Evolutionary conservation across 2,329 filamentous ascomycete species (phyloP).

Genomic region (Talaromyces atroroseus): DNA sequence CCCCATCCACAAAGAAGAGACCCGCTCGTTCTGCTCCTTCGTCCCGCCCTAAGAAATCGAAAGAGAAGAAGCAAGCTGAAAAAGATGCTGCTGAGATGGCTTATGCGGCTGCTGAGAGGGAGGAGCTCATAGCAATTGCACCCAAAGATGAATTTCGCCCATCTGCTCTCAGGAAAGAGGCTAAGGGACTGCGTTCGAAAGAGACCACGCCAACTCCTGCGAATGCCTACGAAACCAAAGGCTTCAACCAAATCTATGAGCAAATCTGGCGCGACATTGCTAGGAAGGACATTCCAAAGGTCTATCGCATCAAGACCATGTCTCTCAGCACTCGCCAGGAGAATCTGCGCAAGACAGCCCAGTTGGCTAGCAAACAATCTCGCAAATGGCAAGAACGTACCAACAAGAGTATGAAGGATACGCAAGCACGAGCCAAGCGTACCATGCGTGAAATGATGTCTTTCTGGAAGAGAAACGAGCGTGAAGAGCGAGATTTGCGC

Average conservation of each 20-base stretch:
- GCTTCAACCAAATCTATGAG: slow-evolving; percentile 94
- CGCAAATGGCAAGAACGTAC: slow-evolving; percentile 95
- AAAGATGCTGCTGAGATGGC: slow-evolving; percentile 78
- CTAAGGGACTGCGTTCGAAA: slow-evolving; percentile 35
- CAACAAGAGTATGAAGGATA: slow-evolving; percentile 97
- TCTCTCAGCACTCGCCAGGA: slow-evolving; percentile 82
- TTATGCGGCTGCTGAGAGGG: slow-evolving; percentile 61
- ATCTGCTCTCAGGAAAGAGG: slow-evolving; percentile 41
- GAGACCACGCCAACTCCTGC: slow-evolving; percentile 47
- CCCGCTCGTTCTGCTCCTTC: slow-evolving; percentile 46
- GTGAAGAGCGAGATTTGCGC: slow-evolving; percentile 88
- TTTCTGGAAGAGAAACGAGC: slow-evolving; percentile 99
- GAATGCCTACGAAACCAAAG: slow-evolving; percentile 74
- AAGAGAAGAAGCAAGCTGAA: slow-evolving; percentile 62
- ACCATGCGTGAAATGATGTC: slow-evolving; percentile 99
- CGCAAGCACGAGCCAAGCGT: slow-evolving; percentile 91
- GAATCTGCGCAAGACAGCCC: slow-evolving; percentile 97
- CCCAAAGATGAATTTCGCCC: slow-evolving; percentile 52
- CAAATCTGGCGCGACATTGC: slow-evolving; percentile 96
- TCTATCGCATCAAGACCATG: slow-evolving; percentile 78
- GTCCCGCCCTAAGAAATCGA: slow-evolving; percentile 81
- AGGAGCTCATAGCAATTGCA: slow-evolving; percentile 45
- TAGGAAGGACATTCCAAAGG: slow-evolving; percentile 87
- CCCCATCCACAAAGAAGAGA: slow-evolving; percentile 48
- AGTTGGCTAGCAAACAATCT: slow-evolving; percentile 93